These are phyloP conservation scores for Agapanthus africanus DNA, from an alignment of 106 monocot species.

Conservation along the genomic window DNA sequence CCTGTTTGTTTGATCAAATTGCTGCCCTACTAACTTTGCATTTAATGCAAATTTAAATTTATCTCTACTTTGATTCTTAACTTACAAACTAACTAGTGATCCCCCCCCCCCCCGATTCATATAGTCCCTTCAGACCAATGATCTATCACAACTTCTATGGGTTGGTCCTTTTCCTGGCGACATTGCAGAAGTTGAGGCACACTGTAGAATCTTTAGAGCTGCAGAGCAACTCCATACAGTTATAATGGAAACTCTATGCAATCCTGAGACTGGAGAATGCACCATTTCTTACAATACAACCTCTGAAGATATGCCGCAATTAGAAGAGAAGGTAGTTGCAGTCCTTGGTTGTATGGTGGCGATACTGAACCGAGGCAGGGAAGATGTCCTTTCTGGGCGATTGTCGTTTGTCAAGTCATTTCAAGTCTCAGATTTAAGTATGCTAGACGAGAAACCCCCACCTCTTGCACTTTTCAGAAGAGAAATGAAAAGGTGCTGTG, in stretches of 20 bases:
- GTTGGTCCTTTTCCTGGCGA: slow-evolving; percentile 92
- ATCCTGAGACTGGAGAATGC: slow-evolving; percentile 96
- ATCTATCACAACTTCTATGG: slow-evolving; percentile 66
- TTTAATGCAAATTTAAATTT: no score
- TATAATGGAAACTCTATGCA: slow-evolving; percentile 82
- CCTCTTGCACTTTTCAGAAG: slow-evolving; percentile 81
- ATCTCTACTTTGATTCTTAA: no score
- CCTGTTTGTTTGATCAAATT: no score
- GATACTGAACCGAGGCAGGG: slow-evolving; percentile 59
- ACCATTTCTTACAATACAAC: slow-evolving; percentile 46
- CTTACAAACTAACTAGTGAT: no score
- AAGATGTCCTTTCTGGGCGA: slow-evolving; percentile 86
- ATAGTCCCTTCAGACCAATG: slow-evolving; percentile 50
- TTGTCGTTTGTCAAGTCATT: slow-evolving; percentile 52
- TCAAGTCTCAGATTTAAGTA: slow-evolving; percentile 29
- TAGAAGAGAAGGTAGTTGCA: slow-evolving; percentile 85
- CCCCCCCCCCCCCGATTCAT: slow-evolving; percentile 13
- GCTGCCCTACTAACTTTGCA: no score
- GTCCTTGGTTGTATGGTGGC: slow-evolving; percentile 78
- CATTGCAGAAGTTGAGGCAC: slow-evolving; percentile 94
- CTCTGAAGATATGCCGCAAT: slow-evolving; percentile 54
- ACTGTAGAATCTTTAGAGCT: slow-evolving; percentile 95
- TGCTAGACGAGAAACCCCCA: slow-evolving; percentile 64
- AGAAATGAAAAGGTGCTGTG: slow-evolving; percentile 92
- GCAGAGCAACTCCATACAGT: slow-evolving; percentile 77